phyloP scores from a whole-genome alignment of 768 basidiomycete genomes.

The Cystobasidiopsis lactophilus region DNA sequence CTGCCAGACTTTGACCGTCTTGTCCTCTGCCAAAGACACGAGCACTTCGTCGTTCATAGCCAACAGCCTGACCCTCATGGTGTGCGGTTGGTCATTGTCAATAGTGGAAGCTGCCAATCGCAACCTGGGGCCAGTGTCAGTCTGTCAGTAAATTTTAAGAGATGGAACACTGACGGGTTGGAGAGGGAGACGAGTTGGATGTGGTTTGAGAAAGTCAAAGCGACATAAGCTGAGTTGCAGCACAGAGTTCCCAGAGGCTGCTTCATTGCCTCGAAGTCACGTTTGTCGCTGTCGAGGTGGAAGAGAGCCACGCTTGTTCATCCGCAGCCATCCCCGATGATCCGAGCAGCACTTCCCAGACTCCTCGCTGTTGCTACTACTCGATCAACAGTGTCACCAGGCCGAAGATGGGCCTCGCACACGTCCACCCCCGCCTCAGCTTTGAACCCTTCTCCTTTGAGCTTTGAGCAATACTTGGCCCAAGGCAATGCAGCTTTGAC shows the following conservation, averaged over 20 bases:
- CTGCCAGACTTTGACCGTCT: conserved; percentile 53
- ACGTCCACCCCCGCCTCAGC: not conserved
- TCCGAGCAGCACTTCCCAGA: not conserved
- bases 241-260: not conserved
- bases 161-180: not conserved
- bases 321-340: not conserved
- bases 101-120: not conserved
- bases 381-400: not conserved
- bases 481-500: not conserved
- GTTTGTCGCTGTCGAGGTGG: too few relatives aligned
- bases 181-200: not conserved
- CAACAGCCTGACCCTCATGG: not conserved
- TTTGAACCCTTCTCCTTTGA: not conserved
- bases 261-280: not conserved
- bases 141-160: not conserved
- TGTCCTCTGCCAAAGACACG: conserved; percentile 53
- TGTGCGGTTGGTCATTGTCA: not conserved
- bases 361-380: not conserved
- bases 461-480: not conserved
- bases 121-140: too few relatives aligned
- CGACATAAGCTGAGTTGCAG: not conserved
- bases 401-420: not conserved
- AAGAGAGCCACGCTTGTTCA: not conserved
- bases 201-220: not conserved
- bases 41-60: conserved; percentile 24